These are phyloP conservation scores for Viola odorata DNA, from an alignment of 345 rosid species.

Conservation along the genomic window DNA sequence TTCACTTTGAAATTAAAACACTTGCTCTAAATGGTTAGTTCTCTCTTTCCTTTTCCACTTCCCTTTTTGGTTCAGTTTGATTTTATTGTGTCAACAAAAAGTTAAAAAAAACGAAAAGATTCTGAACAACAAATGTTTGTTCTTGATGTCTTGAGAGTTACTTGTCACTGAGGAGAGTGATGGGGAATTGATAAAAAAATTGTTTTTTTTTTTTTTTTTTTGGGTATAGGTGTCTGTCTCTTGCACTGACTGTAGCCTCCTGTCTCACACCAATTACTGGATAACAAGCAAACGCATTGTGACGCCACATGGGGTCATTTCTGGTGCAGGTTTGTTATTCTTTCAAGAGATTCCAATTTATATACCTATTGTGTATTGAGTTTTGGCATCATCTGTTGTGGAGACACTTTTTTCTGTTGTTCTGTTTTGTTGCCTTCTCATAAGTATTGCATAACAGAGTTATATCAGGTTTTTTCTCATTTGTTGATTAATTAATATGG, in stretches of 20 bases:
- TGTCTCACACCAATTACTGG: constrained; percentile 64
- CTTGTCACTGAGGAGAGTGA: not conserved
- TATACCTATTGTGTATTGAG: no score
- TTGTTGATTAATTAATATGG: not conserved
- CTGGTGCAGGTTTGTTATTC: constrained; percentile 63
- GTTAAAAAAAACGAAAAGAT: no score
- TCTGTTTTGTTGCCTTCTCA: not conserved
- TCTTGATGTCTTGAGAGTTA: not conserved
- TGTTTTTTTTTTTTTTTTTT: not conserved
- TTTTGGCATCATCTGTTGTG: not conserved
- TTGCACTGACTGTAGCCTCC: constrained; percentile 56
- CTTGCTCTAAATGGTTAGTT: no score
- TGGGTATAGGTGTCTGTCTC: constrained; percentile 31
- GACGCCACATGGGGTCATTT: constrained; percentile 59
- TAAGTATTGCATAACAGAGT: not conserved
- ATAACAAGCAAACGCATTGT: constrained; percentile 65
- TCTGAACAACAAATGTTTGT: not conserved
- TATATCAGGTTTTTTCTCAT: not conserved
- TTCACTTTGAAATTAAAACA: no score
- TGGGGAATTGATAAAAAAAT: not conserved
- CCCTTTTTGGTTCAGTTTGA: not conserved
- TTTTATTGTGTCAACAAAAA: not conserved
- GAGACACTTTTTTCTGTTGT: not conserved
- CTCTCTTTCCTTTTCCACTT: no score
- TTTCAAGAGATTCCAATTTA: not conserved